These are phyloP conservation scores for Fusarium sp. DNA, from an alignment of 2,329 filamentous ascomycete species.

Conservation along the genomic window DNA sequence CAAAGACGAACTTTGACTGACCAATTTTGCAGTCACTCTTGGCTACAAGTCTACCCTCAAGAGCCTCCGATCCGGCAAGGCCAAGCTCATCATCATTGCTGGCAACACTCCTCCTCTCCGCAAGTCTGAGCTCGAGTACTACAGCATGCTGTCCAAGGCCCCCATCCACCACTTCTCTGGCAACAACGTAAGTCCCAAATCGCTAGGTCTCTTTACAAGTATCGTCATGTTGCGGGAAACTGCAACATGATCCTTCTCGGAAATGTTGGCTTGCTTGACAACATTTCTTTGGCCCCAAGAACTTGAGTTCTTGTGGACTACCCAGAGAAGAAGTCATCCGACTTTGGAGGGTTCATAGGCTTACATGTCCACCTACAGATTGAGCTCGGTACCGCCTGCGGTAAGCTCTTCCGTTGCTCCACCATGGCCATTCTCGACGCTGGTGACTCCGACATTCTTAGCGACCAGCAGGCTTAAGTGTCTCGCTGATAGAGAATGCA, in stretches of 20 bases:
- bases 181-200: conserved; percentile 88
- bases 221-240: conserved; percentile 28
- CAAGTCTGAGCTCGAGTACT: conserved; percentile 98
- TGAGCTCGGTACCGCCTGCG: conserved; percentile 96
- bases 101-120: conserved; percentile 98
- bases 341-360: conserved; percentile 88
- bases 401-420: conserved; percentile 98
- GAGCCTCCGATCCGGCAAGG: conserved; percentile 92
- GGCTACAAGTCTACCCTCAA: conserved; percentile 70
- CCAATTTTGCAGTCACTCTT: conserved; percentile 49
- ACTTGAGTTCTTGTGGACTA: conserved; percentile 54
- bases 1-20: conserved; percentile 11
- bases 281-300: conserved; percentile 38
- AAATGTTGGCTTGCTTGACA: conserved; percentile 27
- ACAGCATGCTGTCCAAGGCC: conserved; percentile 92
- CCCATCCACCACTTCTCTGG: conserved; percentile 97
- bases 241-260: conserved; percentile 41
- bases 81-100: conserved; percentile 93
- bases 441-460: conserved; percentile 98
- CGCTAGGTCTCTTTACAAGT: conserved; percentile 37
- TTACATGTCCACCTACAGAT: conserved; percentile 76
- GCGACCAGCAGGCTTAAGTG: conserved; percentile 73
- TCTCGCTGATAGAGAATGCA: conserved; percentile 36
- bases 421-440: conserved; percentile 98
- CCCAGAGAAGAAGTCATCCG: conserved; percentile 90